Evolutionary conservation across 2,329 filamentous ascomycete genomes (phyloP), one percentile per base, ranked within the genome.

Genomic region (Scedosporium minutisporum): DNA sequence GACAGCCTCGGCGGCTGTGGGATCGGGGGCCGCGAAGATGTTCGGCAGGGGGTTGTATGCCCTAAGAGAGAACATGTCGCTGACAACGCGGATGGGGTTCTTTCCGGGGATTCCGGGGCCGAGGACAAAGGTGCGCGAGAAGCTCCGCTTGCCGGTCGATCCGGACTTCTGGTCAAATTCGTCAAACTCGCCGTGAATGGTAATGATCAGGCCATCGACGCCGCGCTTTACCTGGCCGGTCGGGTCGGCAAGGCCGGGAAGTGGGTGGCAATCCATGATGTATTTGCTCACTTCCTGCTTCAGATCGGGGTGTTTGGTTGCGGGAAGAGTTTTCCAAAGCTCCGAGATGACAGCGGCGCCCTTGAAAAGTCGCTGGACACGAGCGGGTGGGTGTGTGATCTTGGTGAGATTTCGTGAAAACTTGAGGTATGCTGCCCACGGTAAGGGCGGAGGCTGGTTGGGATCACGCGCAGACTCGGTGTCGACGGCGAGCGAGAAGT

Each of bases 171-270:
- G 72, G 67, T 89, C 84, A 18, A 87, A 77, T 71, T 96, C 92
- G 58, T 93, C 87, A 64, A 91, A 96, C 69, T 93, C 89, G 65
- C 91, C 90, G 68, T 95, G 89, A n/a, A 93, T 81, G 6, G 83
- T 87, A 67, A 96, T 83, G 59, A 90, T 82, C 66, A 96, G 83
- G 6, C 91, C 91, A 66, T 90, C 89, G 21, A 93, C 90, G 4
- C 90, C 90, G 21, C 78, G 76, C 1, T 76, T 71, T 65, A 80
- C 87, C 66, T 87, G 80, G 1, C 86, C 85, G 12, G 81, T 82
- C 2, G 86, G 87, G 68, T 96, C 91, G 2, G 83, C 82, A 25
- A 96, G 80, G 41, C 87, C 86, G 1, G 87, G 83, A 41, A 93
- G 78, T 16, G 88, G 82, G 68, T 91, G 87, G 67, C 90, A 93